Conservation (phyloP, 192 early-diverging fungal genomes). For the Entomortierella lignicola region DNA sequence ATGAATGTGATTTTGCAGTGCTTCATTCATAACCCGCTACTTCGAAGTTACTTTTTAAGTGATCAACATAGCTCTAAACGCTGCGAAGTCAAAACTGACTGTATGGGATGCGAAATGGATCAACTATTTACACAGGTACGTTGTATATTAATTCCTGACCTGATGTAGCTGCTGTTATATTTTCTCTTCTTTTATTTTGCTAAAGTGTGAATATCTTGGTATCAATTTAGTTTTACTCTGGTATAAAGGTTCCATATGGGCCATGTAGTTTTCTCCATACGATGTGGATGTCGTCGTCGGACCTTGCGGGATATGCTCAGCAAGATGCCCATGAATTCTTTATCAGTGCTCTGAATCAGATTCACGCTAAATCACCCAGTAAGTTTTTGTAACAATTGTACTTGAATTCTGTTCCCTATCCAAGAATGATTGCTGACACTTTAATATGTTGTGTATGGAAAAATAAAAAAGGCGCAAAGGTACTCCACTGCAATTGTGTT, state of each 20-base stretch:
- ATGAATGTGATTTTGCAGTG: conserved; percentile 95
- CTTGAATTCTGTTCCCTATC: neutral
- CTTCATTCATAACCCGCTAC: conserved; percentile 91
- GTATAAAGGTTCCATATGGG: conserved; percentile 77
- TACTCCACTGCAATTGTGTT: conserved; percentile 79
- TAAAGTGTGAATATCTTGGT: neutral
- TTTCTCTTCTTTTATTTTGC: no score
- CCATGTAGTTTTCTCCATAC: conserved; percentile 86
- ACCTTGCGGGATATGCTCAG: conserved; percentile 93
- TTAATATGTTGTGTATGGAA: neutral
- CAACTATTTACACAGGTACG: conserved; percentile 77
- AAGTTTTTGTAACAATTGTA: conserved; percentile 12
- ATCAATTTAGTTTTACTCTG: conserved; percentile 70
- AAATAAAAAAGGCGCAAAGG: conserved; percentile 29
- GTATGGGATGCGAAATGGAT: conserved; percentile 97
- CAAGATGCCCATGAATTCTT: conserved; percentile 99
- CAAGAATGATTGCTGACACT: neutral
- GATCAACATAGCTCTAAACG: conserved; percentile 81
- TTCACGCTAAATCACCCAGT: conserved; percentile 77
- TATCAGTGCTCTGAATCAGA: conserved; percentile 86
- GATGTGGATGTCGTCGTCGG: conserved; percentile 89
- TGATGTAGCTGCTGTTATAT: neutral
- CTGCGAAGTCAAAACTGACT: conserved; percentile 71
- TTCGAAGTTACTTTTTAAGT: conserved; percentile 91
- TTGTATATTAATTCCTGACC: neutral